phyloP scores from a whole-genome alignment of 352 stramenopile species.

The Pythium pyrilobum region DNA sequence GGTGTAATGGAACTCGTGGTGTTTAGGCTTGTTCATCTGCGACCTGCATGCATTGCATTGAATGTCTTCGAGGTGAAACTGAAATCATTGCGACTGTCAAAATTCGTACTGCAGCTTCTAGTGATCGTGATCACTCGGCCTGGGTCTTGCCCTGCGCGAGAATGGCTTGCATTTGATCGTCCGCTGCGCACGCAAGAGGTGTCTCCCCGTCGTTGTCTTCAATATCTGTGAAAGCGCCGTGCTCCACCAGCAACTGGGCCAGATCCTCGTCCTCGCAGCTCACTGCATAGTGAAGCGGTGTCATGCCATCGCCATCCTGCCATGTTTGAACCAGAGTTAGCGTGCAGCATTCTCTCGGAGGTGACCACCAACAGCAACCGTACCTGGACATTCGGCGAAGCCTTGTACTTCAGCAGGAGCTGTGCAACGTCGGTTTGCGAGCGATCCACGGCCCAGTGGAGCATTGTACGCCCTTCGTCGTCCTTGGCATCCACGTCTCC shows the following conservation, averaged over 20 bases:
- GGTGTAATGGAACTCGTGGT: no score
- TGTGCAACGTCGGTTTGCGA: slow-evolving; percentile 45
- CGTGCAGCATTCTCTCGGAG: no score
- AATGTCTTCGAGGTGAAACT: no score
- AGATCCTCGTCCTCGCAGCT: slow-evolving; percentile 70
- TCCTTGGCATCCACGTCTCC: slow-evolving; percentile 52
- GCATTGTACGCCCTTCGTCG: slow-evolving; percentile 70
- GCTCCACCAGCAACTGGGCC: slow-evolving; percentile 48
- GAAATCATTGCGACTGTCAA: no score
- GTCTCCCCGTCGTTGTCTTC: slow-evolving; percentile 70
- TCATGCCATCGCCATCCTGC: slow-evolving; percentile 76
- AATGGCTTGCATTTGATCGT: slow-evolving; percentile 36
- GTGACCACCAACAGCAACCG: background rate
- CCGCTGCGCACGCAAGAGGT: slow-evolving; percentile 37
- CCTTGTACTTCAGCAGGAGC: slow-evolving; percentile 44
- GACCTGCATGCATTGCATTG: no score
- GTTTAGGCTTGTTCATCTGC: no score
- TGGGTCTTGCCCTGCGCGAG: slow-evolving; percentile 21
- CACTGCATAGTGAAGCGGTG: slow-evolving; percentile 68
- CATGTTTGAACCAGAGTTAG: no score
- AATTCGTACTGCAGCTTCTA: background rate
- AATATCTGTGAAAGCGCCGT: slow-evolving; percentile 55
- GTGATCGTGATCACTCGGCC: background rate
- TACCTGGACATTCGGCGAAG: slow-evolving; percentile 59
- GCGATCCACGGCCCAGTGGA: slow-evolving; percentile 77